Base-by-base conservation (phyloP, 257 asterid species). In the Linaria vulgaris region DNA sequence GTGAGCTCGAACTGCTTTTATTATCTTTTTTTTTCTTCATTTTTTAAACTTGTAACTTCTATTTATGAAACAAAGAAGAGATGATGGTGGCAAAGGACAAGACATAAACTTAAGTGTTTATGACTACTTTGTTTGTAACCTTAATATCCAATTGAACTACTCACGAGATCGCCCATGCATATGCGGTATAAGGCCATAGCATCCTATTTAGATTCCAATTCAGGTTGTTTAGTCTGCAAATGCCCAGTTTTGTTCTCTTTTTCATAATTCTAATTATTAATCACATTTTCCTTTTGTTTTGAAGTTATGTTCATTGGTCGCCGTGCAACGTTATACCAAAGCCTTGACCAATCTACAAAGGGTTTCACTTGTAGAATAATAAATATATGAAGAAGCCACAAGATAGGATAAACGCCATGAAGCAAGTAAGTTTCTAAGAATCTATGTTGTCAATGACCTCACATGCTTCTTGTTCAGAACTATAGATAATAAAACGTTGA, bases 301-400 rank as follows among this genome's bases (percentile, higher is more conserved):
- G 12, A 53, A 85, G 91, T 79, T 81, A 12, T 88, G 96, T 69
- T 5, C 67, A 1, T 63, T 88, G 75, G 82, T 88, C 14, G 76
- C 95, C 5, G 39, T 88, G 41, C 96, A 88, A 72, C 91, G 95
- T 0, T 88, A 88, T 52, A 80, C 95, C 23, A 88, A 85, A 67
- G 61, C 88, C 11, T 45, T 86, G 50, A 48, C 91, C 62, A 73
- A 66, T 56, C 70, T 77, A 20, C 96, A 89, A 53, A 74, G 95
- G 62, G 82, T 94, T 48, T 70, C 94, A 21, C 84, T 86, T 3
- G 95, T 86, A 13, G 96, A 89, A 57, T n/a, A n/a, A n/a, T n/a
- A 81, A 84, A 62, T 86, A 95, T 10, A 69, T 91, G 4, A 91
- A 82, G 46, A 82, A 84, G 76, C 96, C 96, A 1, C 82, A 59